These are phyloP conservation scores for Candida nemodendra DNA, from an alignment of 805 yeast genomes.

Conservation along the genomic window DNA sequence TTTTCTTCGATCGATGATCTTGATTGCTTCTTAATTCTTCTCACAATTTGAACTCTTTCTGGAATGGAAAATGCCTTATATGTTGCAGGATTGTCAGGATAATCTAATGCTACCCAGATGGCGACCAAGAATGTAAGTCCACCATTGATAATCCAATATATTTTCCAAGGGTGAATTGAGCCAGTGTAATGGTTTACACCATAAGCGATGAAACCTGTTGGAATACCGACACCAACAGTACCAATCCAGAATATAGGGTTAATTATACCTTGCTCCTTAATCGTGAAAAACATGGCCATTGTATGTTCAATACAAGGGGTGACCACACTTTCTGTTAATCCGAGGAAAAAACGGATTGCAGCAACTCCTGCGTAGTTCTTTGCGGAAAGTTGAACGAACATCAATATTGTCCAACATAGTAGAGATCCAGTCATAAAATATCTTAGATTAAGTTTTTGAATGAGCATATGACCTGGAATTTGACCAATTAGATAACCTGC, in stretches of 20 bases:
- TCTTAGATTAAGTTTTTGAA: slow-evolving; percentile 45
- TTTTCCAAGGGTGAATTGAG: slow-evolving; percentile 45
- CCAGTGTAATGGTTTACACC: slow-evolving; percentile 33
- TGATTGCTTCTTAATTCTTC: slow-evolving; percentile 39
- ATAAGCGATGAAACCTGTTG: slow-evolving; percentile 40
- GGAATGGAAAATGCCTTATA: slow-evolving; percentile 46
- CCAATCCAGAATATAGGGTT: slow-evolving; percentile 55
- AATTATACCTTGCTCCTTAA: slow-evolving; percentile 43
- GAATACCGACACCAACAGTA: slow-evolving; percentile 46
- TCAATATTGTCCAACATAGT: slow-evolving; percentile 44
- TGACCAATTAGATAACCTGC: slow-evolving; percentile 1
- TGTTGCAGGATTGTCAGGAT: slow-evolving; percentile 57
- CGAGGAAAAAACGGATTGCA: slow-evolving; percentile 49
- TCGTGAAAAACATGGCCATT: slow-evolving; percentile 48
- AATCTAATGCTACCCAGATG: slow-evolving; percentile 36
- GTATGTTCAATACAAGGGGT: slow-evolving; percentile 46
- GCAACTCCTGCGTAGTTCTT: slow-evolving; percentile 44
- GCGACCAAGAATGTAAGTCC: slow-evolving; percentile 46
- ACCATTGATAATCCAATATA: slow-evolving; percentile 57
- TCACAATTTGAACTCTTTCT: slow-evolving; percentile 52
- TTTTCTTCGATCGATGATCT: slow-evolving; percentile 44
- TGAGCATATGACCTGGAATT: slow-evolving; percentile 16
- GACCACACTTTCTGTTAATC: slow-evolving; percentile 47
- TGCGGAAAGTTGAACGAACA: slow-evolving; percentile 47
- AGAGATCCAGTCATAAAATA: slow-evolving; percentile 37